phyloP scores from a whole-genome alignment of 2,329 filamentous ascomycete species.

The Cercospora brassicicola region DNA sequence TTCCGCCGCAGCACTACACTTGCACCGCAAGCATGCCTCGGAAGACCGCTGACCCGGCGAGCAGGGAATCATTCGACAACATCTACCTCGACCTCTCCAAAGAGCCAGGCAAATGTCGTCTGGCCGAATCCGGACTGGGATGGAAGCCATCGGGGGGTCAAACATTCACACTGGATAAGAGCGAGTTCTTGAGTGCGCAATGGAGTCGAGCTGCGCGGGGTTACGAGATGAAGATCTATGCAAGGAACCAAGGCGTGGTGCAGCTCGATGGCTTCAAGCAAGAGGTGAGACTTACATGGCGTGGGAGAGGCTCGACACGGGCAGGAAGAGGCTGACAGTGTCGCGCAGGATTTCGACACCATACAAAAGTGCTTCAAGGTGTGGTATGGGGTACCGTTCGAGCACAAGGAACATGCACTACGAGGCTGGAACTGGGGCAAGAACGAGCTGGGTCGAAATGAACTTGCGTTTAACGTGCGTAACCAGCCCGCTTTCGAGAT shows the following conservation, averaged over 20 bases:
- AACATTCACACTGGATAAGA: conserved; percentile 87
- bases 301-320: conserved; percentile 23
- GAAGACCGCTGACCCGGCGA: background rate
- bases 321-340: conserved; percentile 13
- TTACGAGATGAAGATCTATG: conserved; percentile 88
- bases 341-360: conserved; percentile 77
- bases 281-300: conserved; percentile 57
- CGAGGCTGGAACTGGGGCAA: conserved; percentile 99
- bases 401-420: conserved; percentile 89
- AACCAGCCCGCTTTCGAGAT: conserved; percentile 96
- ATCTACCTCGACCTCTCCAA: conserved; percentile 96
- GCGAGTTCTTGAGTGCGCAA: conserved; percentile 81
- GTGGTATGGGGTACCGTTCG: conserved; percentile 92
- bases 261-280: conserved; percentile 94
- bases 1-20: background rate
- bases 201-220: conserved; percentile 94
- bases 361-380: conserved; percentile 92
- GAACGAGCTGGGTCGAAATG: conserved; percentile 91
- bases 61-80: conserved; percentile 85
- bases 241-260: conserved; percentile 78
- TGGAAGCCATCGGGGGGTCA: conserved; percentile 93
- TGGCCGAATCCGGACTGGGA: conserved; percentile 89
- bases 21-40: background rate
- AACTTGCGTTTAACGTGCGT: conserved; percentile 94
- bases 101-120: conserved; percentile 86